Evolutionary conservation across 129 eudicot species (phyloP), one percentile per base, ranked within the genome.

Genomic region (Flaveria sonorensis): DNA sequence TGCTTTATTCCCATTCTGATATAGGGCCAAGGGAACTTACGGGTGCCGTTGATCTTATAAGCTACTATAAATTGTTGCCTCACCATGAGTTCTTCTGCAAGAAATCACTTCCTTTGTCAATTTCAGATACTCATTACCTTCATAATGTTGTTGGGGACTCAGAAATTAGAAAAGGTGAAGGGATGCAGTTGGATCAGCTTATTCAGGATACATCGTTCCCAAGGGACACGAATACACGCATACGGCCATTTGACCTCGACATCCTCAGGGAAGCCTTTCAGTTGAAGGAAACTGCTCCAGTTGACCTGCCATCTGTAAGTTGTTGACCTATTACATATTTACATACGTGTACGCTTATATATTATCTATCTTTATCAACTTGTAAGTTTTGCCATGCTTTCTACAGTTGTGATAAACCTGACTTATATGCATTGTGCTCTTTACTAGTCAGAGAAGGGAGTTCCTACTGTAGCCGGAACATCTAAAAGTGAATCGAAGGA

Each of bases 41-140:
- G 7, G 97, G 96, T 81, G 96, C 97, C 50, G 87, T 84, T 76
- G 96, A 92, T 86, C 93, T 92, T 77, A 86, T 92, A 56, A 86
- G 79, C 80, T 90, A 87, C 73, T 89, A 82, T 80, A 92, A 89
- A 52, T 81, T 92, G 81, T 78, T 85, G 60, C 91, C 96, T 65
- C 97, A 87, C 60, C 85, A 92, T 30, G 97, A 89, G 70, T 92
- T 89, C 83, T 92, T 92, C 87, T 89, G 97, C 92, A 92, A 92
- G 83, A 92, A 80, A 83, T 30, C 97, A 43, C 97, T 92, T 84
- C 97, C 97, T 9, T 77, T 85, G 66, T 84, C 96, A 16, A 87
- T 92, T 48, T 78, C 96, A 9, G 97, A 92, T 59, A 85, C 97
- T 30, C 97, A 92, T 81, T 92, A 92, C 82, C 93, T 92, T 81